Conservation (phyloP, 768 basidiomycete species). For the Porphyrellus cyaneotinctus region DNA sequence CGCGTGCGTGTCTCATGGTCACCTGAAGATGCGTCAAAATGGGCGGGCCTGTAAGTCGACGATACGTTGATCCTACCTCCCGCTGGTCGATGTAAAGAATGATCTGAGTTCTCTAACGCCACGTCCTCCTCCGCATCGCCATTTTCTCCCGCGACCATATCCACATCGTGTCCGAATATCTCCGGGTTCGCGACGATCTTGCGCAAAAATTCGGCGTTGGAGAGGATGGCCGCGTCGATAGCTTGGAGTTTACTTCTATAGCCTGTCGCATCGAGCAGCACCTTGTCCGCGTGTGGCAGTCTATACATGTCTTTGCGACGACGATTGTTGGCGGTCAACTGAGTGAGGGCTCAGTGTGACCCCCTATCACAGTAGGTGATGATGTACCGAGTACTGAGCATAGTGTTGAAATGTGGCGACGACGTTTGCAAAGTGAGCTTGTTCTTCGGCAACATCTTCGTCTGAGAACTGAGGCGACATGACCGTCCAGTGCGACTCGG, state of each 20-base stretch:
- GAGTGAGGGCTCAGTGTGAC: no score
- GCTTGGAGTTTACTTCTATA: slow-evolving; percentile 76
- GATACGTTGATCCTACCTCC: slow-evolving; percentile 6
- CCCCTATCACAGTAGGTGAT: no score
- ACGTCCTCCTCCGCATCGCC: slow-evolving; percentile 6
- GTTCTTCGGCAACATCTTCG: slow-evolving; percentile 49
- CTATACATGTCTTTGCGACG: slow-evolving; percentile 76
- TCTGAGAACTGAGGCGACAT: slow-evolving; percentile 24
- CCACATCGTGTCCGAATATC: background rate
- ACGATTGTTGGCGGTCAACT: slow-evolving; percentile 59
- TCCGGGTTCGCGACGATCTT: background rate
- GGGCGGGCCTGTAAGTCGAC: no score
- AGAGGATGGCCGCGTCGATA: slow-evolving; percentile 30
- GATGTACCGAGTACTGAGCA: slow-evolving; percentile 55
- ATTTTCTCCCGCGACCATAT: slow-evolving; percentile 13
- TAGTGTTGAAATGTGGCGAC: slow-evolving; percentile 74
- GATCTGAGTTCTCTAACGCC: no score
- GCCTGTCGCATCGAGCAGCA: slow-evolving; percentile 60
- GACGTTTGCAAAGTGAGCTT: slow-evolving; percentile 72
- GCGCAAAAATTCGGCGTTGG: no score
- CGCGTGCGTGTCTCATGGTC: slow-evolving; percentile 33
- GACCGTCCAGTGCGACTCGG: no score
- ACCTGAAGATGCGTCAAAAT: no score
- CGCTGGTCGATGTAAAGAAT: no score
- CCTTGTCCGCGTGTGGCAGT: slow-evolving; percentile 77